These are phyloP conservation scores for Phyllosticta citrichinensis DNA, from an alignment of 2,329 filamentous ascomycete species.

Conservation along the genomic window DNA sequence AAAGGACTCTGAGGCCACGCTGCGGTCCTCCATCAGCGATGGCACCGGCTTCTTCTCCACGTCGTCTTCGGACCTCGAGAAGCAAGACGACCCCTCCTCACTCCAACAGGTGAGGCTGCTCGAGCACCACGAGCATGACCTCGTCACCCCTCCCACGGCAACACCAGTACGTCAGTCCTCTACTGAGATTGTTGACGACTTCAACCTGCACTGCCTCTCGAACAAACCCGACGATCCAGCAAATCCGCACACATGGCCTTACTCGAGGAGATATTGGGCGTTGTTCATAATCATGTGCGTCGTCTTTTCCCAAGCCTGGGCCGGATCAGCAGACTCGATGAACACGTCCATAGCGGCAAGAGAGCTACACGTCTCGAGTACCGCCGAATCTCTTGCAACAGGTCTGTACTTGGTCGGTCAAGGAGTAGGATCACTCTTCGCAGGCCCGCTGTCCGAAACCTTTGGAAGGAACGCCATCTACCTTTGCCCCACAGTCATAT, in stretches of 20 bases:
- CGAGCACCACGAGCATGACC: not conserved
- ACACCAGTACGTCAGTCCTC: not conserved
- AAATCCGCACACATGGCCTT: constrained; percentile 5
- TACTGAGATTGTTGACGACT: not conserved
- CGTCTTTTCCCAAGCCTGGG: constrained; percentile 6
- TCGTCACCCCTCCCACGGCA: not conserved
- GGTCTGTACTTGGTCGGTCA: constrained; percentile 3
- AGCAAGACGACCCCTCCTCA: not conserved
- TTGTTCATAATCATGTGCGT: constrained; percentile 1
- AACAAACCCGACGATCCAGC: not conserved
- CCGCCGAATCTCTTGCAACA: constrained; percentile 2
- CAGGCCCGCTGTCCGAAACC: constrained; percentile 4
- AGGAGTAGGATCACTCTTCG: constrained; percentile 6
- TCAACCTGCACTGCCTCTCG: not conserved
- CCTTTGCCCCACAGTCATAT: not conserved
- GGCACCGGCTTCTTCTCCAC: not conserved
- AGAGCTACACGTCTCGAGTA: not conserved
- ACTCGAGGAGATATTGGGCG: not conserved
- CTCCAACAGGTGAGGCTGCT: not conserved
- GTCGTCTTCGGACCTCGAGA: not conserved
- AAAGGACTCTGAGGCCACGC: not conserved
- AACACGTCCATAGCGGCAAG: not conserved
- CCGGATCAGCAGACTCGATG: constrained; percentile 3
- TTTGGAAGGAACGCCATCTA: constrained; percentile 4
- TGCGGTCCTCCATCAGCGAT: not conserved